These are phyloP conservation scores for Amylocystis lapponica DNA, from an alignment of 768 basidiomycete species.

Conservation along the genomic window DNA sequence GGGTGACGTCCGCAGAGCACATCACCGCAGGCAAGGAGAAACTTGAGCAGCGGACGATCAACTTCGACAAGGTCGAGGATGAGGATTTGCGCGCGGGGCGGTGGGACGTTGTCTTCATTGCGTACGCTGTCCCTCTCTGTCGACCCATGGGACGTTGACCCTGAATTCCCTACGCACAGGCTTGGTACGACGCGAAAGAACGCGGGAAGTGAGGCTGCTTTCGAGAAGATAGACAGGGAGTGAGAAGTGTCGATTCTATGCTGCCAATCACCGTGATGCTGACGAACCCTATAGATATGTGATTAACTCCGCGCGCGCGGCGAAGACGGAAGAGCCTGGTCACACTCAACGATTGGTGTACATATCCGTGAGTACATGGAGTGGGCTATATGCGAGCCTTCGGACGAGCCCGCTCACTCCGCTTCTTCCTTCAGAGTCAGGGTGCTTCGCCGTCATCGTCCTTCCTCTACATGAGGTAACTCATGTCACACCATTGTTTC, in stretches of 20 bases:
- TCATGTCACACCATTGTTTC: slow-evolving; percentile 4
- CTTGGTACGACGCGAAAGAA: slow-evolving; percentile 58
- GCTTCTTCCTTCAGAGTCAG: slow-evolving; percentile 29
- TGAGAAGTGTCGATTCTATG: slow-evolving; percentile 23
- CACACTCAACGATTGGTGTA: slow-evolving; percentile 62
- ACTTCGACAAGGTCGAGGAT: slow-evolving; percentile 61
- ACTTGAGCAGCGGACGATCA: slow-evolving; percentile 59
- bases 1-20: slow-evolving; percentile 41
- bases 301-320: slow-evolving; percentile 64
- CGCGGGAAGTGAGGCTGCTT: slow-evolving; percentile 56
- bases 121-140: slow-evolving; percentile 33
- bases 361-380: slow-evolving; percentile 46
- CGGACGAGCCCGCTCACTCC: no score
- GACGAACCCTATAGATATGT: slow-evolving; percentile 51
- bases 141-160: neutral
- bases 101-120: slow-evolving; percentile 75
- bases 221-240: slow-evolving; percentile 77
- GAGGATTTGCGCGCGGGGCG: slow-evolving; percentile 45
- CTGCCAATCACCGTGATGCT: neutral
- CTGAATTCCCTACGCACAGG: slow-evolving; percentile 22
- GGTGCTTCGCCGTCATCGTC: slow-evolving; percentile 44
- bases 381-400: no score
- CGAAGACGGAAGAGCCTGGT: slow-evolving; percentile 40
- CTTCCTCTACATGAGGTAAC: slow-evolving; percentile 48
- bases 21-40: slow-evolving; percentile 45